phyloP scores from a whole-genome alignment of 2,329 filamentous ascomycete genomes.

The Trichocomaceae sp. region DNA sequence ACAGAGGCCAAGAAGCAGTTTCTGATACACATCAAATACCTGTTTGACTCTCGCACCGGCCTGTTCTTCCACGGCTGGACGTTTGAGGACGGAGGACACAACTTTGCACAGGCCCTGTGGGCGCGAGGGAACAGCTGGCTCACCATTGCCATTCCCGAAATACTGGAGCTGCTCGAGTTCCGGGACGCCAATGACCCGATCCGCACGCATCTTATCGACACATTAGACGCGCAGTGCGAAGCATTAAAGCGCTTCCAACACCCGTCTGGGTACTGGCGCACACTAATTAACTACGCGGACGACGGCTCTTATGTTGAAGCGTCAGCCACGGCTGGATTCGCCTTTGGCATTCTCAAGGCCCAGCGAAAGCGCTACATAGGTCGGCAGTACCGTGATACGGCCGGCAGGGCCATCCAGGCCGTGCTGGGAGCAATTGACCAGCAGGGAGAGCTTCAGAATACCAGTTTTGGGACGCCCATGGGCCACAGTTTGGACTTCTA shows the following conservation, averaged over 20 bases:
- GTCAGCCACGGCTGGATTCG: constrained; percentile 73
- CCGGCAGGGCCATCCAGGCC: constrained; percentile 59
- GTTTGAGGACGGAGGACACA: constrained; percentile 60
- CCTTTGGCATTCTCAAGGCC: constrained; percentile 71
- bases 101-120: constrained; percentile 52
- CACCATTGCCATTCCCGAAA: constrained; percentile 76
- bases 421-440: constrained; percentile 60
- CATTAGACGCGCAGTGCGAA: constrained; percentile 61
- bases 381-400: constrained; percentile 54
- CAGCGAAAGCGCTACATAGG: constrained; percentile 63
- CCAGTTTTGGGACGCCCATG: constrained; percentile 75
- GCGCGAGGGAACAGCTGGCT: constrained; percentile 59
- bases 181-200: constrained; percentile 51
- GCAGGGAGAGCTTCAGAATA: constrained; percentile 64
- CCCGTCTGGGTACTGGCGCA: constrained; percentile 63
- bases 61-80: constrained; percentile 80
- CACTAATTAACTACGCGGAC: constrained; percentile 60
- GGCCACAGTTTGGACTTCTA: constrained; percentile 68
- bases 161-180: constrained; percentile 65
- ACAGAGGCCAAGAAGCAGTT: constrained; percentile 74
- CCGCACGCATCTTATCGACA: constrained; percentile 44
- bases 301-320: constrained; percentile 66
- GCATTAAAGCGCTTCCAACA: constrained; percentile 58
- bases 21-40: constrained; percentile 69
- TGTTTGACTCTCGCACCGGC: constrained; percentile 65